Evolutionary conservation across 805 yeast genomes (phyloP).

Genomic region (Naumovozyma baii): DNA sequence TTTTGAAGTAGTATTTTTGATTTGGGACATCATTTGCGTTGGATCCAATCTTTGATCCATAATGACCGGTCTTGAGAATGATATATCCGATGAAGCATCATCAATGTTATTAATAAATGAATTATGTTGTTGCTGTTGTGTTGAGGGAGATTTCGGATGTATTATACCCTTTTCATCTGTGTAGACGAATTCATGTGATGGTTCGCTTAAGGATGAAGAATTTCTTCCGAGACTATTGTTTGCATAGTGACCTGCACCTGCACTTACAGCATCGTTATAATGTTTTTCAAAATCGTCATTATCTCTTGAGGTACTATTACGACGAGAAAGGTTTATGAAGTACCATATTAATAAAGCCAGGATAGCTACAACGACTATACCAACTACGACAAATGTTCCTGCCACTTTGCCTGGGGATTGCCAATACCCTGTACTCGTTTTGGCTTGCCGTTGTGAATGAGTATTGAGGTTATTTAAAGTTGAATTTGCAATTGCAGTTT

Average conservation of each 20-base stretch:
- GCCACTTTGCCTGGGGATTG: constrained; percentile 68
- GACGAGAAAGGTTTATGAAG: constrained; percentile 20
- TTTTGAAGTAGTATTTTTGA: constrained; percentile 7
- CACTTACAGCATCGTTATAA: constrained; percentile 16
- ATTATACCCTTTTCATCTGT: constrained; percentile 19
- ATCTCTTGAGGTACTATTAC: constrained; percentile 1
- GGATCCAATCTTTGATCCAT: constrained; percentile 35
- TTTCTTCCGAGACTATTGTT: constrained; percentile 8
- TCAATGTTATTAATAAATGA: constrained; percentile 4
- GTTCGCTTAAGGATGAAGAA: constrained; percentile 5
- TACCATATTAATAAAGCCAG: constrained; percentile 37
- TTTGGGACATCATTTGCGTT: constrained; percentile 8
- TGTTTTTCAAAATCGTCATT: constrained; percentile 19
- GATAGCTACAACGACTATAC: constrained; percentile 44
- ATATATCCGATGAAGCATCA: not conserved
- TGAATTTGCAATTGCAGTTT: not conserved
- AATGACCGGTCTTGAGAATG: constrained; percentile 1
- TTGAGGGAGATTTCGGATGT: constrained; percentile 2
- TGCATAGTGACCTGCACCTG: constrained; percentile 8
- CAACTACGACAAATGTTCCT: constrained; percentile 77
- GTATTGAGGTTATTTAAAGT: constrained; percentile 1
- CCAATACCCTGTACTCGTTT: constrained; percentile 42
- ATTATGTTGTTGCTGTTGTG: not conserved
- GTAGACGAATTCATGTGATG: constrained; percentile 11
- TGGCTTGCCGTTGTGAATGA: constrained; percentile 1